These are phyloP conservation scores for Quercus dentata DNA, from an alignment of 306 rosid species.

Conservation along the genomic window DNA sequence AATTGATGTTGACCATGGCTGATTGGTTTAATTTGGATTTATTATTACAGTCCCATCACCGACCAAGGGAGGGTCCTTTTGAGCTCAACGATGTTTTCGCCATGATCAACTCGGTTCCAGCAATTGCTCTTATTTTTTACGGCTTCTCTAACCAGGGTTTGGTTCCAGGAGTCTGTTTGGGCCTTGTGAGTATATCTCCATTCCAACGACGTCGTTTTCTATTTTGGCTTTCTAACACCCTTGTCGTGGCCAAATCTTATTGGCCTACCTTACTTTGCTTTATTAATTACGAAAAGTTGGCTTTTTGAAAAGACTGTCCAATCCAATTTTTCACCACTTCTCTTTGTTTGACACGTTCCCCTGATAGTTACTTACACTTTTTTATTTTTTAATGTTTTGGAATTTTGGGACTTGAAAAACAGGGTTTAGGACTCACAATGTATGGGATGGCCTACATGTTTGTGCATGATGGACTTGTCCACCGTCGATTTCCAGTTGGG, in stretches of 20 bases:
- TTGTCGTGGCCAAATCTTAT: neutral
- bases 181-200: constrained; percentile 54
- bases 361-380: constrained; percentile 4
- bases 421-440: constrained; percentile 96
- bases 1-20: too few species aligned
- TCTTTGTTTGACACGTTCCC: neutral
- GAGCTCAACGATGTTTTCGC: constrained; percentile 97
- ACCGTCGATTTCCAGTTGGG: constrained; percentile 90
- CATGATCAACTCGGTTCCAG: constrained; percentile 80
- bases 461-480: constrained; percentile 95
- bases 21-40: neutral
- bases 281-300: neutral
- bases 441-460: constrained; percentile 99
- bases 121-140: constrained; percentile 73
- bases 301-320: neutral
- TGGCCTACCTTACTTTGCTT: neutral
- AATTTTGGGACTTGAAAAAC: neutral
- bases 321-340: neutral
- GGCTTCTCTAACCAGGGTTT: constrained; percentile 88
- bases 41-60: constrained; percentile 82
- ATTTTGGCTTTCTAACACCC: too few species aligned
- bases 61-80: constrained; percentile 90
- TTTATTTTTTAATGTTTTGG: neutral
- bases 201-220: neutral
- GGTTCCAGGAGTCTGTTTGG: constrained; percentile 90